Evolutionary conservation across 1,139 yeast genomes (phyloP).

Genomic region (Meyerozyma sp.): DNA sequence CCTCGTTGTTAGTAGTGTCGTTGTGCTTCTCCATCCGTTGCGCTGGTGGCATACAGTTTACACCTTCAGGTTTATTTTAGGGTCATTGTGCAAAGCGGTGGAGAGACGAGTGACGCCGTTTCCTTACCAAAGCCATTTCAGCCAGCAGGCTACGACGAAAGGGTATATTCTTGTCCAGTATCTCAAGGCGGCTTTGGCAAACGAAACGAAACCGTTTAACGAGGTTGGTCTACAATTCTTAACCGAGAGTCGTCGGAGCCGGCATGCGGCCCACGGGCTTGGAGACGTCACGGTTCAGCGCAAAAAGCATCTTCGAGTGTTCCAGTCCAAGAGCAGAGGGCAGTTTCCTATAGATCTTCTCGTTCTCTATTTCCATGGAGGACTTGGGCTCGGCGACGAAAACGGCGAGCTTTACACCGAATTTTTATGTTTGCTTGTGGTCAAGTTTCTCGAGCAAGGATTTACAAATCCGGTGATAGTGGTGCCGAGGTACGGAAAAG

Average conservation of each 20-base stretch:
- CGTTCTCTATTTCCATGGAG: constrained; percentile 11
- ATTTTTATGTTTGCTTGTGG: constrained; percentile 8
- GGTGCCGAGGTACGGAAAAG: constrained; percentile 5
- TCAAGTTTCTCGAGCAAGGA: constrained; percentile 13
- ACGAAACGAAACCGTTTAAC: neutral
- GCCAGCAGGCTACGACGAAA: neutral
- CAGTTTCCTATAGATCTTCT: constrained; percentile 7
- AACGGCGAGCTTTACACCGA: constrained; percentile 10
- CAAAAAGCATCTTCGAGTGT: neutral
- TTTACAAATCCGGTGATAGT: constrained; percentile 11
- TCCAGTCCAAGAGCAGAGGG: constrained; percentile 7
- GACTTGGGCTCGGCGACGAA: constrained; percentile 8
- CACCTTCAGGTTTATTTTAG: neutral
- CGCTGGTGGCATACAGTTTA: neutral
- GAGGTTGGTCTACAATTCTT: neutral
- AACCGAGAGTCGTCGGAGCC: neutral
- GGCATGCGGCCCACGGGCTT: neutral
- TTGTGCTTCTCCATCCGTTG: neutral
- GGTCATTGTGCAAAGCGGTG: neutral
- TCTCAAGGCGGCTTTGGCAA: neutral
- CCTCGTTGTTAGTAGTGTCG: neutral
- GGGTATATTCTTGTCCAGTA: neutral
- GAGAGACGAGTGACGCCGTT: neutral
- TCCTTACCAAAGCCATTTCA: neutral
- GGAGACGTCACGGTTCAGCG: neutral